A percentile compares a stretch with the other conserved stretches of the same genome.
These are phyloP conservation scores for Plasmodium chabaudi DNA, from an alignment of 169 alveolate genomes.

Conservation along the genomic window DNA sequence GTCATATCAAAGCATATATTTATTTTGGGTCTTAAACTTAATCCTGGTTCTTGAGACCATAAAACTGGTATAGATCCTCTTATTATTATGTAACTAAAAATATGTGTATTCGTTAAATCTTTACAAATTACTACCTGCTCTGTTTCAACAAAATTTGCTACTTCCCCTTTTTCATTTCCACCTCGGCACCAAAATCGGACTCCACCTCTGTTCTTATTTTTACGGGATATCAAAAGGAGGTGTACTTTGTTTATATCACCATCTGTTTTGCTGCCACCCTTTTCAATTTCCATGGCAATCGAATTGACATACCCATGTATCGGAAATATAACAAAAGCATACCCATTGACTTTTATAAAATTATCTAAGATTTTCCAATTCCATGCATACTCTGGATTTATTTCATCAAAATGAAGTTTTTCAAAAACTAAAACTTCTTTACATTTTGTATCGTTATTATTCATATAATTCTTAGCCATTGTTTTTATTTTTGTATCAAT, in stretches of 20 bases:
- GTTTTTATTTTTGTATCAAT: neutral
- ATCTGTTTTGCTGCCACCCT: neutral
- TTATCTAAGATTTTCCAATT: constrained; percentile 51
- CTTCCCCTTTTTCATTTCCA: constrained; percentile 95
- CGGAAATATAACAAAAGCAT: constrained; percentile 55
- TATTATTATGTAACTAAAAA: constrained; percentile 86
- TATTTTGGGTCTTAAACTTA: constrained; percentile 60
- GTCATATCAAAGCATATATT: constrained; percentile 27
- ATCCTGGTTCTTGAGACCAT: constrained; percentile 92
- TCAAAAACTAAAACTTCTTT: constrained; percentile 10
- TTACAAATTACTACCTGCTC: constrained; percentile 90
- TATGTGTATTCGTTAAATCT: constrained; percentile 75
- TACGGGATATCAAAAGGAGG: constrained; percentile 84
- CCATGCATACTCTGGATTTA: constrained; percentile 70
- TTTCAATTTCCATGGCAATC: constrained; percentile 47
- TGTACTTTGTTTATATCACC: too few species aligned
- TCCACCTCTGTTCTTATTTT: constrained; percentile 93
- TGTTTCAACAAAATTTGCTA: constrained; percentile 96
- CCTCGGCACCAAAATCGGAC: constrained; percentile 96
- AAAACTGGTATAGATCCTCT: constrained; percentile 98
- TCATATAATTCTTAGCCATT: neutral
- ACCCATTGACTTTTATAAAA: constrained; percentile 30
- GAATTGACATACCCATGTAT: constrained; percentile 51
- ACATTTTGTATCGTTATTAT: neutral
- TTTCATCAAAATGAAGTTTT: constrained; percentile 31